Evolutionary conservation across 345 rosid species (phyloP), one percentile per base, ranked within the genome.

Genomic region (Excoecaria agallocha): DNA sequence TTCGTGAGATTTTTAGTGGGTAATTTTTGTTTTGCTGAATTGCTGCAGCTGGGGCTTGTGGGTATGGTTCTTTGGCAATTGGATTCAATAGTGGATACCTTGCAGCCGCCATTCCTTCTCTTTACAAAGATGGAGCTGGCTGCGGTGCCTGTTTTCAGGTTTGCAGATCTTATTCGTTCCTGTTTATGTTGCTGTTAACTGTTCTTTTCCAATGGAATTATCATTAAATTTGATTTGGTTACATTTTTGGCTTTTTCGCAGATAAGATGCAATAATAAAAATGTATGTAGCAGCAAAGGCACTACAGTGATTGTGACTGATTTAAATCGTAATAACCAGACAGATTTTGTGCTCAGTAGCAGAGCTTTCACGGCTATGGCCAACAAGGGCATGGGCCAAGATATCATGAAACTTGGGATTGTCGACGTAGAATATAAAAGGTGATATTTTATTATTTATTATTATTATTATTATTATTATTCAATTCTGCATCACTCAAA

Each of bases 131-230:
- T 46, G 99, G 99, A 1, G 94, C 88, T 71, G 94, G 94, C 16
- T 95, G 97, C n/a, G 98, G 97, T 51, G 92, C 97, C 54, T 93
- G 99, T 81, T 91, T 91, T 76, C 93, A 93, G 90, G 96, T 89
- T 5, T 15, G 56, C 16, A 30, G 3, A 35, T 10, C 8, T 71
- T 8, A 13, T 15, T 2, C 1, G 2, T 55, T 35, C 24, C 39
- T 38, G 55, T 50, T 25, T 25, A 12, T 0, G 3, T 24, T 22
- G 13, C 12, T n/a, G 2, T 30, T 30, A 30, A 2, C 2, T 57
- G 22, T 50, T 56, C 5, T 38, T 43, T 16, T 37, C 25, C 20
- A 19, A 55, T 51, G 20, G 11, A 1, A 17, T 46, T 16, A 30
- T 37, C 5, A 22, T 13, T 46, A 1, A 38, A 12, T 10, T 54